Evolutionary conservation across 352 stramenopile species (phyloP).

Genomic region (Pilasporangium apinafurcum): DNA sequence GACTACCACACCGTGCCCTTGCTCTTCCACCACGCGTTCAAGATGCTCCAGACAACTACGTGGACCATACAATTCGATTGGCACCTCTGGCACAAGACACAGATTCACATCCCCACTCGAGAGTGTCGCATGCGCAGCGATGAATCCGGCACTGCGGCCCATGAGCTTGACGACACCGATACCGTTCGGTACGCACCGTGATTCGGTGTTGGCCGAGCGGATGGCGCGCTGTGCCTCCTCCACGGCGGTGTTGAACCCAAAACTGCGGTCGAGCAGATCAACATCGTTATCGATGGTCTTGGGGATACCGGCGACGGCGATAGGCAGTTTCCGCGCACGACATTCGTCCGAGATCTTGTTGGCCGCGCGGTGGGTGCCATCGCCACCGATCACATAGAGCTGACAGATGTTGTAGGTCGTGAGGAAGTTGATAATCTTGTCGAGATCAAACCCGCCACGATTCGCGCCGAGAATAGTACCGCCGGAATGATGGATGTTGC

Average conservation of each 20-base stretch:
- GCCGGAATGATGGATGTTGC: conserved; percentile 85
- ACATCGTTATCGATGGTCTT: conserved; percentile 99
- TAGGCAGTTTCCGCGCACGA: conserved; percentile 72
- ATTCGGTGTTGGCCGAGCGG: conserved; percentile 88
- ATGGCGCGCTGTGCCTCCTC: conserved; percentile 94
- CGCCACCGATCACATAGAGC: conserved; percentile 97
- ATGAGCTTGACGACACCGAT: conserved; percentile 99
- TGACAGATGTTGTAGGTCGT: conserved; percentile 88
- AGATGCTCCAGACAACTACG: conserved; percentile 90
- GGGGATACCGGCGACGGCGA: conserved; percentile 94
- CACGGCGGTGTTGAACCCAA: conserved; percentile 97
- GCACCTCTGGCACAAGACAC: conserved; percentile 97
- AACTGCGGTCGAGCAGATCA: conserved; percentile 96
- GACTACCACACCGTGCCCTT: conserved; percentile 97
- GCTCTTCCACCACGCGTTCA: conserved; percentile 88
- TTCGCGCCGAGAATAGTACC: conserved; percentile 94
- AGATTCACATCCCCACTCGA: conserved; percentile 96
- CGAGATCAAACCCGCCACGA: conserved; percentile 94
- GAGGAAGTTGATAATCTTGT: conserved; percentile 96
- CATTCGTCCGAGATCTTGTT: conserved; percentile 88
- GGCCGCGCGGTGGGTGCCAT: conserved; percentile 96
- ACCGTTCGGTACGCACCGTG: conserved; percentile 95
- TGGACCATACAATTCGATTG: conserved; percentile 92
- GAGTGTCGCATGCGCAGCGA: conserved; percentile 95
- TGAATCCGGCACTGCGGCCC: conserved; percentile 96